Evolutionary conservation across 495 filamentous ascomycete species (phyloP).

Genomic region (Rostrohypoxylon terebratum): DNA sequence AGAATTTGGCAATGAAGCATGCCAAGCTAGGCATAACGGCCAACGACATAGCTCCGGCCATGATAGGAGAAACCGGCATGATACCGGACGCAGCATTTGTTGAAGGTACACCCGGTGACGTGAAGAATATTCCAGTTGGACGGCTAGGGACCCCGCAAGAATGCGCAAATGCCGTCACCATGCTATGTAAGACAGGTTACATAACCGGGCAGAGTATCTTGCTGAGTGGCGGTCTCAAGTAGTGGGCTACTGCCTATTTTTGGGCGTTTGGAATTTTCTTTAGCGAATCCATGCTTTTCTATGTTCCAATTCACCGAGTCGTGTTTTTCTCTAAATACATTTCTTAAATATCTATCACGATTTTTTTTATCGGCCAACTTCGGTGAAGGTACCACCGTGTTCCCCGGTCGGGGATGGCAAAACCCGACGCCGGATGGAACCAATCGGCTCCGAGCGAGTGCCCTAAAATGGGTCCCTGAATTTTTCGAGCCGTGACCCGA

Average conservation of each 20-base stretch:
- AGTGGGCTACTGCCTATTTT: slow-evolving; percentile 23
- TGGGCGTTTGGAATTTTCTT: not conserved
- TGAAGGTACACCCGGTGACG: slow-evolving; percentile 61
- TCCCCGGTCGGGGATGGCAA: slow-evolving; percentile 24
- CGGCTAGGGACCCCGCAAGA: slow-evolving; percentile 74
- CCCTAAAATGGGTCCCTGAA: slow-evolving; percentile 1
- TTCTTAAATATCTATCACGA: not conserved
- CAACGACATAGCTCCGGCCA: slow-evolving; percentile 79
- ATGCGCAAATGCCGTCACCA: slow-evolving; percentile 73
- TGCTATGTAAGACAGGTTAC: slow-evolving; percentile 76
- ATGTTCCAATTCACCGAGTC: slow-evolving; percentile 1
- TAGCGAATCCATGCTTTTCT: not conserved
- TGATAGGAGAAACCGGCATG: slow-evolving; percentile 78
- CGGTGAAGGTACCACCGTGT: slow-evolving; percentile 20
- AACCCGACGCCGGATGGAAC: slow-evolving; percentile 29
- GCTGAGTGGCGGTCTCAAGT: slow-evolving; percentile 67
- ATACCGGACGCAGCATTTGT: slow-evolving; percentile 68
- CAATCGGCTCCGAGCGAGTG: slow-evolving; percentile 32
- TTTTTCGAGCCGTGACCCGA: slow-evolving; percentile 6
- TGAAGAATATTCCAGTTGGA: slow-evolving; percentile 68
- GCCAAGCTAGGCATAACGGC: slow-evolving; percentile 75
- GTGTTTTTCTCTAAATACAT: not conserved
- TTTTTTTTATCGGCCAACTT: slow-evolving; percentile 11
- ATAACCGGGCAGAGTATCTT: slow-evolving; percentile 73
- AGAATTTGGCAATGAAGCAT: slow-evolving; percentile 71